Conservation (phyloP, 805 yeast species). For the Phaffomyces opuntiae region DNA sequence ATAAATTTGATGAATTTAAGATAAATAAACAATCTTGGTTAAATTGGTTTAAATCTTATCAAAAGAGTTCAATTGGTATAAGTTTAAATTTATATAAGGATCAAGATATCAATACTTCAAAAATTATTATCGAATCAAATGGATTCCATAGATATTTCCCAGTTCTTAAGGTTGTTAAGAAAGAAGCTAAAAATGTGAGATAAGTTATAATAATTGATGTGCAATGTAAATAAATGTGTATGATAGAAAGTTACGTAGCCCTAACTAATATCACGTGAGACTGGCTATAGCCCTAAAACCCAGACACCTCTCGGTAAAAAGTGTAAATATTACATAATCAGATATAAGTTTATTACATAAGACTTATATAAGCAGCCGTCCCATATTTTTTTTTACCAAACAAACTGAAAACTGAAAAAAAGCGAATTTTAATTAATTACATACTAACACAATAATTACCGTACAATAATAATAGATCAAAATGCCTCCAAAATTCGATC, state of each 20-base stretch:
- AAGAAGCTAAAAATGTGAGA: neutral
- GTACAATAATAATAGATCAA: conserved; percentile 18
- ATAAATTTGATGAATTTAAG: conserved; percentile 8
- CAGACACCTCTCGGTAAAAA: neutral
- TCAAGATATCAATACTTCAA: conserved; percentile 3
- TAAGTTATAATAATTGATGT: too few species aligned
- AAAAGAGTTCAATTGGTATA: conserved; percentile 27
- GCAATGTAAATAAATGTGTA: too few species aligned
- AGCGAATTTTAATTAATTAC: neutral
- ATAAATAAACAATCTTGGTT: conserved; percentile 25
- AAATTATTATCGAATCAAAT: conserved; percentile 23
- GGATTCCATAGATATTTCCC: conserved; percentile 45
- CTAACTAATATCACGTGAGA: neutral
- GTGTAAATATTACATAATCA: neutral
- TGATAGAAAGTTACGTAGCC: neutral
- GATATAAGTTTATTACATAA: neutral
- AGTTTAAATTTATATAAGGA: conserved; percentile 9
- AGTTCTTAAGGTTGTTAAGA: conserved; percentile 20
- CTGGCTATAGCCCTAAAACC: neutral
- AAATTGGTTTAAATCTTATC: conserved; percentile 24
- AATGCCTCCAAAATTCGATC: conserved; percentile 99
- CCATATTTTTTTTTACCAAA: neutral
- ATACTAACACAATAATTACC: neutral
- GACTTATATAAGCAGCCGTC: neutral
- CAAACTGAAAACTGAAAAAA: conserved; percentile 5